Conservation (phyloP, 208 protist genomes). For the Leishmania amazonensis region DNA sequence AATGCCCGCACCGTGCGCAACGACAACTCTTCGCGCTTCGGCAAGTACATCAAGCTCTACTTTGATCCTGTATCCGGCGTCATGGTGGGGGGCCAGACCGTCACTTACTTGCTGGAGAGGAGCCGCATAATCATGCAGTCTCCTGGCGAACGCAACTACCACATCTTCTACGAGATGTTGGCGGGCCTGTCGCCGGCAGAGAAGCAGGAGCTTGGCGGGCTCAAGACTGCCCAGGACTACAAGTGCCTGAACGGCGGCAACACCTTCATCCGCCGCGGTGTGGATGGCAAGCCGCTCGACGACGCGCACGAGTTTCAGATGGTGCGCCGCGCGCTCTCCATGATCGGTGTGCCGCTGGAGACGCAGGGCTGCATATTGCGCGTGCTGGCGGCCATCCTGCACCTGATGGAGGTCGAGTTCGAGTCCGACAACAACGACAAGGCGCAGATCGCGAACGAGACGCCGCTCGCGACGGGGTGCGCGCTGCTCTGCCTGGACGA, state of each 20-base stretch:
- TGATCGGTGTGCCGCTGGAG: conserved; percentile 57
- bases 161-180: conserved; percentile 97
- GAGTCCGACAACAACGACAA: conserved; percentile 77
- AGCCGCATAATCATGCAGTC: conserved; percentile 92
- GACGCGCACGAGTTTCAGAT: conserved; percentile 88
- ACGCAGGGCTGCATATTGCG: conserved; percentile 83
- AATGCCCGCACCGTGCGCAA: conserved; percentile 92
- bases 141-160: conserved; percentile 93
- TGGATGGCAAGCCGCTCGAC: conserved; percentile 83
- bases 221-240: conserved; percentile 83
- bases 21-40: conserved; percentile 95
- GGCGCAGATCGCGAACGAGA: conserved; percentile 51
- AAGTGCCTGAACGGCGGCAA: conserved; percentile 86
- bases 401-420: conserved; percentile 94
- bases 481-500: conserved; percentile 69
- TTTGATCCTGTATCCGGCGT: conserved; percentile 86
- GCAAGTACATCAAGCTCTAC: conserved; percentile 95
- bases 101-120: conserved; percentile 95
- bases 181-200: conserved; percentile 70
- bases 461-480: conserved; percentile 48
- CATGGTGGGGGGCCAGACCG: conserved; percentile 85
- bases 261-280: conserved; percentile 80
- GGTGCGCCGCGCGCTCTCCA: conserved; percentile 72
- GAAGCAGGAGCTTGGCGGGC: conserved; percentile 69
- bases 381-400: conserved; percentile 91